Conservation (phyloP, 2,329 filamentous ascomycete genomes). For the Pyricularia pennisetigena region DNA sequence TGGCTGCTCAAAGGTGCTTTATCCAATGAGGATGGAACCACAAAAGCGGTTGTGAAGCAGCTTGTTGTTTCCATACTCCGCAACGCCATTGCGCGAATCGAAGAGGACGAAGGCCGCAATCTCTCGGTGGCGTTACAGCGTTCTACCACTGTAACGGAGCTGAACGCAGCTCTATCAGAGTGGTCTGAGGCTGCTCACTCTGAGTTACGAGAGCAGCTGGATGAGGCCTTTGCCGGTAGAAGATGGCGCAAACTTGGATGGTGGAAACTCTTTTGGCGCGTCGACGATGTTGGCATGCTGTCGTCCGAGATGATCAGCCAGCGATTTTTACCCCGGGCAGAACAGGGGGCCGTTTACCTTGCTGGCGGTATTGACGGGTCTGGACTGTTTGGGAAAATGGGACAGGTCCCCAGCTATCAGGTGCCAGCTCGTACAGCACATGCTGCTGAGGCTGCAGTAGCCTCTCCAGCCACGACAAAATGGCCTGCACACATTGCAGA, state of each 20-base stretch:
- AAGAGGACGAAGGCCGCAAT: slow-evolving; percentile 33
- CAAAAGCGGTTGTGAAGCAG: slow-evolving; percentile 56
- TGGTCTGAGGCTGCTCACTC: slow-evolving; percentile 78
- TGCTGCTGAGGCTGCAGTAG: background rate
- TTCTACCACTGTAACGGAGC: slow-evolving; percentile 25
- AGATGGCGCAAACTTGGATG: slow-evolving; percentile 75
- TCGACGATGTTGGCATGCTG: slow-evolving; percentile 83
- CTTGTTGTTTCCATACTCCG: slow-evolving; percentile 60
- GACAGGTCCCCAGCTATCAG: slow-evolving; percentile 4
- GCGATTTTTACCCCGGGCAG: slow-evolving; percentile 67
- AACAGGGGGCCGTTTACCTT: slow-evolving; percentile 74
- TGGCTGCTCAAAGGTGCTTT: slow-evolving; percentile 51
- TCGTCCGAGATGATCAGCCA: slow-evolving; percentile 68
- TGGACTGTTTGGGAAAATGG: slow-evolving; percentile 7
- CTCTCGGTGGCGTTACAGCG: slow-evolving; percentile 21
- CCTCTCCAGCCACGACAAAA: slow-evolving; percentile 20
- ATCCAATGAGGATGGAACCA: slow-evolving; percentile 26
- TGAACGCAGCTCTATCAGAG: slow-evolving; percentile 50
- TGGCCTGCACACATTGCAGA: slow-evolving; percentile 71
- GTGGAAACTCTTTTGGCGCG: slow-evolving; percentile 95
- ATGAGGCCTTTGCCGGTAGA: slow-evolving; percentile 64
- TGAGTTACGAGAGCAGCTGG: slow-evolving; percentile 72
- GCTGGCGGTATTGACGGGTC: slow-evolving; percentile 48
- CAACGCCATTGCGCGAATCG: slow-evolving; percentile 39
- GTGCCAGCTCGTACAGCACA: background rate